Conservation (phyloP, 768 basidiomycete species). For the Lactarius evosmus region DNA sequence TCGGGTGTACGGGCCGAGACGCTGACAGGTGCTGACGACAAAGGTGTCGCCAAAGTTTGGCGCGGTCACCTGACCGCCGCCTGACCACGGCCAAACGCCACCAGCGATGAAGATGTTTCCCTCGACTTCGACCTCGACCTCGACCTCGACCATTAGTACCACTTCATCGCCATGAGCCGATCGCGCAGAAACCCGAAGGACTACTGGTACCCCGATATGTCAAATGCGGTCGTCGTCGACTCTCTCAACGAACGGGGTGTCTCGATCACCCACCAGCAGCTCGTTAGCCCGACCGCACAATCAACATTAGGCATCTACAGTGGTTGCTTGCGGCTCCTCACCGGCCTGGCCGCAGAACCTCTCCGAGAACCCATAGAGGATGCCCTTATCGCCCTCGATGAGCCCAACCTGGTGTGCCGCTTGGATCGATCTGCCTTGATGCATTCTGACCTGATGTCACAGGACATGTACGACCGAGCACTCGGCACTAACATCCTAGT, state of each 20-base stretch:
- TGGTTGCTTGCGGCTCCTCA: constrained; percentile 70
- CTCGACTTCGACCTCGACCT: too few relatives aligned
- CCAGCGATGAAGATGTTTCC: too few relatives aligned
- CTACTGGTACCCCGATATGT: constrained; percentile 66
- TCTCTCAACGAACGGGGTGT: constrained; percentile 69
- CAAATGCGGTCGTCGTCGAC: constrained; percentile 57
- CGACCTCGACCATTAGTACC: not conserved
- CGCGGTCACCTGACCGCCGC: not conserved
- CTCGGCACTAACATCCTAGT: constrained; percentile 62
- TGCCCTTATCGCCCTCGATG: constrained; percentile 48
- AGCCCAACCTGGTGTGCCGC: constrained; percentile 48
- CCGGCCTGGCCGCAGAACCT: constrained; percentile 54
- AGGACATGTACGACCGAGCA: constrained; percentile 67
- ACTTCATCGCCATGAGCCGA: constrained; percentile 12
- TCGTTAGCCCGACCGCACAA: constrained; percentile 61
- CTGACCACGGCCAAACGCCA: too few relatives aligned
- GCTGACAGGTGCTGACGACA: too few relatives aligned
- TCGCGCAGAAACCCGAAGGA: constrained; percentile 30
- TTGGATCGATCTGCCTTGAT: not conserved
- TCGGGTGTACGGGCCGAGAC: too few relatives aligned
- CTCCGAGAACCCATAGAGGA: constrained; percentile 58
- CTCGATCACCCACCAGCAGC: constrained; percentile 61
- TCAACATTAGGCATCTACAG: constrained; percentile 69
- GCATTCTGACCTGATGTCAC: constrained; percentile 4
- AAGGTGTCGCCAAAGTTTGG: not conserved